Evolutionary conservation across 2,329 filamentous ascomycete genomes (phyloP), one percentile per base, ranked within the genome.

Genomic region (Penicillium brasilianum): DNA sequence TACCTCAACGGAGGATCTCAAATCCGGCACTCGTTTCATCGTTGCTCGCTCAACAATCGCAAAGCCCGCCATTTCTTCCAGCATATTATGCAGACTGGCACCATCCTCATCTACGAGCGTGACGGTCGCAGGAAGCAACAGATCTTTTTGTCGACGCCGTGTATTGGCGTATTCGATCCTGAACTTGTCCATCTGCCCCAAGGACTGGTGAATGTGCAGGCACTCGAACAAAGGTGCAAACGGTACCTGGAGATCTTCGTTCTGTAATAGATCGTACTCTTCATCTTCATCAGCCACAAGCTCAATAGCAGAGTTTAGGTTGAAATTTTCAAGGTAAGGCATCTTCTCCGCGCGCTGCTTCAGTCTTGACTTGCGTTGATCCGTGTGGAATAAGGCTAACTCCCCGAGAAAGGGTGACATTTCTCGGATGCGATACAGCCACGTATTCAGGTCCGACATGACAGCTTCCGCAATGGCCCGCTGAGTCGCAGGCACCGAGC

Each of bases 371-470:
- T 94, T 87, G 48, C 95, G 88, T 74, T 96, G 86, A 70, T 97
- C 91, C 0, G 95, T 99, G 72, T 98, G 93, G 72, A 96, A 98
- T 74, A 99, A 96, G 4, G 95, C 93, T 7, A 99, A 92, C 75
- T 99, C 95, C 4, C 95, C 95, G 8, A 99, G 81, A 65, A 97
- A 97, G 69, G 97, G 94, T 1, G 95, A 97, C 18, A 93, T 96
- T 77, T 99, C 95, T 70, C 95, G 88, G 65, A 99, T 96, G 22
- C 92, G 89, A 72, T 90, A 99, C 10, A 99, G 83, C 95, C 95
- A 99, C 0, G 93, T 97, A 73, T 98, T 98, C 58, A 99, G 80
- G 77, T 99, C 95, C 2, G 87, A 90, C 92, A 98, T 98, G 67
- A 99, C 95, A 14, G 93, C 93, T 77, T 98, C 94, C 4, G 94